Evolutionary conservation across 208 protist species (phyloP).

Genomic region (Crithidia expoeki): DNA sequence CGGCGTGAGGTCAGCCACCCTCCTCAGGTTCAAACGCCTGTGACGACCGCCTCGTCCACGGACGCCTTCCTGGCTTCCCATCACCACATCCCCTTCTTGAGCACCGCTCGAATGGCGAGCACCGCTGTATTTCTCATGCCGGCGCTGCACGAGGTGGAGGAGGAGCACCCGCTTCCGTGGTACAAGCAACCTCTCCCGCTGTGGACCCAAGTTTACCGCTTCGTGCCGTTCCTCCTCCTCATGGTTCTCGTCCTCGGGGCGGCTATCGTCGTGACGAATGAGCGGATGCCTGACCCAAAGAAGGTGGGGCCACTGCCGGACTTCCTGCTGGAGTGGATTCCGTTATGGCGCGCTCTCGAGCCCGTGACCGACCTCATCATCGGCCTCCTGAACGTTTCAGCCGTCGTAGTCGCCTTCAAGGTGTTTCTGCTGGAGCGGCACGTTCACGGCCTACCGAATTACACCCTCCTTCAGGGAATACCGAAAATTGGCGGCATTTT

Average conservation of each 20-base stretch:
- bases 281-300: conserved; percentile 78
- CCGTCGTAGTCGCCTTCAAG: conserved; percentile 55
- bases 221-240: conserved; percentile 61
- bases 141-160: conserved; percentile 3
- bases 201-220: conserved; percentile 67
- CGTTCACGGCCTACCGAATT: conserved; percentile 23
- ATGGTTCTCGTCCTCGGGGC: conserved; percentile 55
- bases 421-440: conserved; percentile 67
- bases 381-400: conserved; percentile 46
- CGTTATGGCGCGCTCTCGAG: conserved; percentile 52
- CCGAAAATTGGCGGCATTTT: conserved; percentile 26
- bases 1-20: conserved; percentile 1
- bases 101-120: neutral
- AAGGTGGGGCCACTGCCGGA: conserved; percentile 70
- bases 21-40: neutral
- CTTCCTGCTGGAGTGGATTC: conserved; percentile 68
- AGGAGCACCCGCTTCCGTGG: conserved; percentile 18
- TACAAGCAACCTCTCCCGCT: conserved; percentile 70
- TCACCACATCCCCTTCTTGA: neutral
- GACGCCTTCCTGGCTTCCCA: neutral
- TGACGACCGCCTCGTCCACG: neutral
- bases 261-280: conserved; percentile 71
- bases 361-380: conserved; percentile 64
- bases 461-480: conserved; percentile 21
- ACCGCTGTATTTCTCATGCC: neutral